Base-by-base conservation (phyloP, 1,139 yeast species). In the Candida sp. region DNA sequence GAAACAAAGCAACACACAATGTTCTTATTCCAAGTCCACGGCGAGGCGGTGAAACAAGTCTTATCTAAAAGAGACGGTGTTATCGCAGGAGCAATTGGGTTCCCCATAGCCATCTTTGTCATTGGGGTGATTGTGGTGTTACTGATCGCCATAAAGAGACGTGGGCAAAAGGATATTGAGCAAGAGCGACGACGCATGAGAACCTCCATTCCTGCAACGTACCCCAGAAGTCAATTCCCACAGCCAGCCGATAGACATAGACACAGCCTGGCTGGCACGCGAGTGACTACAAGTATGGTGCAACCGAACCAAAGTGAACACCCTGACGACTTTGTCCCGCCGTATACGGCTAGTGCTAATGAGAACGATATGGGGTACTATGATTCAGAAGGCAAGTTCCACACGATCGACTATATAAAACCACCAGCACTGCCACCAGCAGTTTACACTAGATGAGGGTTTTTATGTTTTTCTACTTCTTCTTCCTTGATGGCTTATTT, bases 341-440 rank as follows among this genome's bases (percentile, higher is more conserved):
- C 86, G 7, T 88, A 88, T 58, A 25, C 42, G n/a, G 88, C 78
- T 12, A 75, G 78, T 37, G 84, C 88, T 1, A 84, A 83, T 55
- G 90, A 85, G 33, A 77, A 81, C 48, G 97, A 91, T 63, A 83
- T 88, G 66, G 97, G 97, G 0, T 89, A 82, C 65, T 91, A 90
- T 62, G 97, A 90, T 67, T 73, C 73, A 35, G 70, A 78, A 45
- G 97, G 97, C 2, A 79, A 67, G 23, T 83, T 80, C 54, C 79
- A 67, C 56, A 71, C 75, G 5, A 77, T 69, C 47, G 71, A 72
- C 3, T 66, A 65, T 52, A 67, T 69, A 2, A 66, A 67, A 48
- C 49, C 61, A 1, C 52, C 58, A 9, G 46, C 52, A 5, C 61
- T 26, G 17, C 42, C 42, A 26, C 31, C 42, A 25, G 6, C 25